phyloP scores from a whole-genome alignment of 129 eudicot species.

The Helianthus tuberosus region DNA sequence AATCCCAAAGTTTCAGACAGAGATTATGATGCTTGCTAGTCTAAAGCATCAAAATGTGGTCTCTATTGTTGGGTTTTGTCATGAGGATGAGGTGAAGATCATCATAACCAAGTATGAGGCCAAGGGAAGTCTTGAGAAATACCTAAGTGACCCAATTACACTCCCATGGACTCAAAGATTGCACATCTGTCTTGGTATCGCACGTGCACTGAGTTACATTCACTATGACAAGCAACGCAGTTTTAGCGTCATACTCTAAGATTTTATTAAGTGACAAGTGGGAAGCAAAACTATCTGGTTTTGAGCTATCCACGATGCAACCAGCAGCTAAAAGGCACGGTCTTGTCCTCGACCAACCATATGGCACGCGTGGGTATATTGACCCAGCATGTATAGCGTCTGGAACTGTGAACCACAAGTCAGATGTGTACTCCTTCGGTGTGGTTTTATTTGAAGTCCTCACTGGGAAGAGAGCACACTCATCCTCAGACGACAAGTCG shows the following conservation, averaged over 20 bases:
- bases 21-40: neutral
- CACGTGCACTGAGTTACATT: neutral
- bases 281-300: conserved; percentile 8
- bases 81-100: neutral
- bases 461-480: neutral
- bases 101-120: neutral
- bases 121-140: neutral
- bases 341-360: neutral
- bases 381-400: neutral
- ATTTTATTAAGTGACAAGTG: neutral
- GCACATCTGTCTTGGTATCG: neutral
- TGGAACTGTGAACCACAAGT: neutral
- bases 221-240: neutral
- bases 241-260: neutral
- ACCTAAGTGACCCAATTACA: conserved; percentile 4
- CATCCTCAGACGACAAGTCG: neutral
- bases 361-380: neutral
- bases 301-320: neutral
- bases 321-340: neutral
- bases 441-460: neutral
- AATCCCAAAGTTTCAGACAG: neutral
- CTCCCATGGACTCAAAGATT: conserved; percentile 25
- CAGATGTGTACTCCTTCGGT: conserved; percentile 4
- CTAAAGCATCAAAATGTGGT: neutral
- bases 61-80: conserved; percentile 6